A percentile compares a stretch with the other conserved stretches of the same genome.
Conservation (phyloP, 768 basidiomycete species). For the Rhizopogon vinicolor region DNA sequence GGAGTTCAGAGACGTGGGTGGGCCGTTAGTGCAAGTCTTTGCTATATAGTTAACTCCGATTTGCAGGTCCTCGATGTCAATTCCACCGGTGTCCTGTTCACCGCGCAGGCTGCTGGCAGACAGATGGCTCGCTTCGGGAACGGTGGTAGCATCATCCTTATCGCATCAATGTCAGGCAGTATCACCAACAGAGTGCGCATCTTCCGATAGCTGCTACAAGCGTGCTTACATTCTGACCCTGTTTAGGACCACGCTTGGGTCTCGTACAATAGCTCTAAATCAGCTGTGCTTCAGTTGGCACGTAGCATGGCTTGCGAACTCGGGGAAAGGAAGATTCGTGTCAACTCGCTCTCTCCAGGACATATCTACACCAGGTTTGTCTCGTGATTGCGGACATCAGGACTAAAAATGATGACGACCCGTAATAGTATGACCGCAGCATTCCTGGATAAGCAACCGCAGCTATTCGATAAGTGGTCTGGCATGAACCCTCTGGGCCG, state of each 20-base stretch:
- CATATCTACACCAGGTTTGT: conserved; percentile 66
- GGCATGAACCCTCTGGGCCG: conserved; percentile 64
- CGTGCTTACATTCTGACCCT: conserved; percentile 1
- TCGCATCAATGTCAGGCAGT: conserved; percentile 59
- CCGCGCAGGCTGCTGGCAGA: no score
- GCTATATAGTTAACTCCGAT: no score
- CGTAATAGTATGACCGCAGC: conserved; percentile 64
- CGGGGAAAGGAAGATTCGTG: conserved; percentile 58
- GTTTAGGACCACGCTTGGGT: conserved; percentile 71
- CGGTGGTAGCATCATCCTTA: conserved; percentile 55
- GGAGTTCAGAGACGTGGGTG: no score
- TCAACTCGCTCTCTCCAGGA: conserved; percentile 74
- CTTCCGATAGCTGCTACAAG: neutral
- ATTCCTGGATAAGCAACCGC: conserved; percentile 60
- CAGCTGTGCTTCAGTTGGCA: conserved; percentile 74
- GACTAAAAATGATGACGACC: neutral
- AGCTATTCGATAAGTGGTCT: conserved; percentile 64
- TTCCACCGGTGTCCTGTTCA: no score
- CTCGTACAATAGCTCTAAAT: conserved; percentile 74
- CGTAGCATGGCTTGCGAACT: conserved; percentile 83
- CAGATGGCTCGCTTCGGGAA: no score
- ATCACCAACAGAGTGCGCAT: conserved; percentile 61
- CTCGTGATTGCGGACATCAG: neutral
- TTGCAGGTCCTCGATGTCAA: no score
- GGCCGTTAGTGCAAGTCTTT: no score